Conservation (phyloP, 2,329 filamentous ascomycete species). For the Pseudocercospora fijiensis region DNA sequence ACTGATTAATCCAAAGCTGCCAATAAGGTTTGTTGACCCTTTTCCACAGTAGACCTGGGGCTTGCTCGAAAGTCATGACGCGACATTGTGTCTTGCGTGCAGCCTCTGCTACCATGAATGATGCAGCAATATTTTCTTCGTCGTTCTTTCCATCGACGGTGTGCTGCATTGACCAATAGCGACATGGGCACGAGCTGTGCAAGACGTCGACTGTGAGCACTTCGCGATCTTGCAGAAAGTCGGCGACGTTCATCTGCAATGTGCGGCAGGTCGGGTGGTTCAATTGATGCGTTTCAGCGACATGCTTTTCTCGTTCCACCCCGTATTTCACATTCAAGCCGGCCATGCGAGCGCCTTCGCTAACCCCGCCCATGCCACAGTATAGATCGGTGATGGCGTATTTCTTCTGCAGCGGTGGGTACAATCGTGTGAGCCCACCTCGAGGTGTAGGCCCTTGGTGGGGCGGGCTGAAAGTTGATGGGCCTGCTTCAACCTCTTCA, state of each 20-base stretch:
- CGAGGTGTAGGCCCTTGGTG: too few species aligned
- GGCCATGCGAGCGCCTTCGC: background rate
- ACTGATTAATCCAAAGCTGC: conserved; percentile 60
- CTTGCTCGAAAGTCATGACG: conserved; percentile 76
- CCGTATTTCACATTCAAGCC: background rate
- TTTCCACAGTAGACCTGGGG: conserved; percentile 58
- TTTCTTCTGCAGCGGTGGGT: too few species aligned
- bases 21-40: conserved; percentile 55
- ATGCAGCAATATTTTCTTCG: conserved; percentile 63
- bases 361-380: too few species aligned
- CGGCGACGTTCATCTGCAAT: conserved; percentile 30
- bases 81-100: conserved; percentile 62
- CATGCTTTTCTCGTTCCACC: background rate
- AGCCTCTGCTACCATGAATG: conserved; percentile 49
- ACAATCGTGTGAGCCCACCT: too few species aligned
- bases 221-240: conserved; percentile 51
- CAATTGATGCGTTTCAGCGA: background rate
- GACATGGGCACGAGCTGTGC: conserved; percentile 76
- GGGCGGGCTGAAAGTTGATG: too few species aligned
- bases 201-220: conserved; percentile 60
- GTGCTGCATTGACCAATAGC: conserved; percentile 71
- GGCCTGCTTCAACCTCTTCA: too few species aligned
- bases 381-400: too few species aligned
- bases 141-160: conserved; percentile 59
- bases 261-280: too few species aligned